Conservation (phyloP, 495 filamentous ascomycete species). For the Aspergillus bridgeri region DNA sequence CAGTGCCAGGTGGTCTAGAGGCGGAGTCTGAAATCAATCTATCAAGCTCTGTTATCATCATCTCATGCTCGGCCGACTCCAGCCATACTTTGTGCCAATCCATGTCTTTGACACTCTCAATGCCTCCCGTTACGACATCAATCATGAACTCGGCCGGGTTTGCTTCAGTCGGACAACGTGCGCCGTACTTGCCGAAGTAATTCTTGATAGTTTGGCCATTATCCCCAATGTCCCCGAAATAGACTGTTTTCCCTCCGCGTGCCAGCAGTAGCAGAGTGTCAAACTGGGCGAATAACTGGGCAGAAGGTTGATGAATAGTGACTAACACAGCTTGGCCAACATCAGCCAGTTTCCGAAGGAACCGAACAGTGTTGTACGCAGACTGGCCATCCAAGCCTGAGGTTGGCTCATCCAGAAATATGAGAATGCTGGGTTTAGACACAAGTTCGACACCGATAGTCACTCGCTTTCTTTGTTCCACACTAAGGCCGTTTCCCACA, state of each 20-base stretch:
- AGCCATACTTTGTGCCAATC: conserved; percentile 66
- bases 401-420: conserved; percentile 78
- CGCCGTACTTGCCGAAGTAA: conserved; percentile 79
- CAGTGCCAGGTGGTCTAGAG: conserved; percentile 26
- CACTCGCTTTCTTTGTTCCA: conserved; percentile 60
- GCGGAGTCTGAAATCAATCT: conserved; percentile 44
- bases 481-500: conserved; percentile 48
- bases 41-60: conserved; percentile 51
- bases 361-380: conserved; percentile 61
- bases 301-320: conserved; percentile 75
- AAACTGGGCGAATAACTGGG: conserved; percentile 68
- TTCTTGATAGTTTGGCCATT: conserved; percentile 48
- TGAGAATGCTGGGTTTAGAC: conserved; percentile 61
- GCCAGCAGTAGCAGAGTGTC: conserved; percentile 67
- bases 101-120: conserved; percentile 25
- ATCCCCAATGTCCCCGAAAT: conserved; percentile 62
- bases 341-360: conserved; percentile 61
- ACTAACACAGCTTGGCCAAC: conserved; percentile 66
- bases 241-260: conserved; percentile 65
- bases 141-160: conserved; percentile 93
- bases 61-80: conserved; percentile 48
- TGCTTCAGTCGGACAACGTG: conserved; percentile 64
- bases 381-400: conserved; percentile 62
- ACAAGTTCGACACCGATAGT: conserved; percentile 69
- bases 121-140: conserved; percentile 60